Base-by-base conservation (phyloP, 139 green algal genomes). In the Chlamydomonas eustigma region DNA sequence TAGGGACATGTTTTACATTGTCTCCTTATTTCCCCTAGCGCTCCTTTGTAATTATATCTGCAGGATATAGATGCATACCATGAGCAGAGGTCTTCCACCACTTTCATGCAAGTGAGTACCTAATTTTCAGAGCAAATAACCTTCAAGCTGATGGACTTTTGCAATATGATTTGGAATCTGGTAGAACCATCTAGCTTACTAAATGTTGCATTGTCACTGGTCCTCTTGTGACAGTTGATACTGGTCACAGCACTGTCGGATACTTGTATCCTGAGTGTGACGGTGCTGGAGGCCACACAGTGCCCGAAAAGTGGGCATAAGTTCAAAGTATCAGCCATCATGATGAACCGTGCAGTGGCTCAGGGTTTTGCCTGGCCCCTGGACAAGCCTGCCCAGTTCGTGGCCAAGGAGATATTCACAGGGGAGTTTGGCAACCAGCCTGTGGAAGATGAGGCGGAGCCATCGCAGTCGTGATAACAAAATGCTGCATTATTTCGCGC, bases 291-390 rank as follows among this genome's bases (percentile, higher is more conserved):
- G 44, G 8, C 28, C 4, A 44, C 65, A 24, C 39, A 8, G 12
- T 58, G 44, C 44, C 44, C 44, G 8, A 25, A 8, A 28, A 24
- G 32, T 24, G 65, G 65, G 34, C 65, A 72, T 34, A 72, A 72
- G 65, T 72, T 72, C 65, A 72, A 72, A 31, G 65, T 72, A 31
- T 50, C 65, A 39, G 65, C 65, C 31, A 22, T 72, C 3, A 72
- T 72, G 65, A 72, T 44, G 65, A 39, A 72, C 31, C 65, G 65
- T 3, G 28, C 5, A 12, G 44, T 12, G 5, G 65, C 32, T 3
- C 24, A 50, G 4, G 32, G 33, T 4, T 72, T 72, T 34, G 3
- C 3, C 5, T 72, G 65, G 65, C 65, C 65, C 5, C n/a, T n/a
- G n/a, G 65, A 72, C 8, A 34, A 72, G 31, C 65, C 65, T 33